Conservation (phyloP, 306 rosid species). For the Prunus davidiana region DNA sequence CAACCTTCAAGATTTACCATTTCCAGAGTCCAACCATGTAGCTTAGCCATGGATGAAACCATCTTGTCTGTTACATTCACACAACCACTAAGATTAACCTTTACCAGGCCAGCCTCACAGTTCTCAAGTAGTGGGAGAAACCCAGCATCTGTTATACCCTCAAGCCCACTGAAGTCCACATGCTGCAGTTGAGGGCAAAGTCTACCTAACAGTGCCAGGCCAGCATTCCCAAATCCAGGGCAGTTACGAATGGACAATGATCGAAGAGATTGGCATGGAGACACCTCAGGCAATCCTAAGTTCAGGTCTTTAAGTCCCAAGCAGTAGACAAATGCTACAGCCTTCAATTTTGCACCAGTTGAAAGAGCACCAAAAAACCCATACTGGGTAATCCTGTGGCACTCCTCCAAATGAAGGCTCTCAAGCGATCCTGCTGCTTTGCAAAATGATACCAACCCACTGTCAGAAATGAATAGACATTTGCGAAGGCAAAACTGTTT, state of each 20-base stretch:
- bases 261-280: constrained; percentile 49
- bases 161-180: constrained; percentile 72
- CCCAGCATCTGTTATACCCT: constrained; percentile 68
- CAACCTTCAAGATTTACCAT: constrained; percentile 74
- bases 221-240: constrained; percentile 72
- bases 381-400: constrained; percentile 82
- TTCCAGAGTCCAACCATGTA: constrained; percentile 69
- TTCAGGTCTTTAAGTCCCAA: constrained; percentile 68
- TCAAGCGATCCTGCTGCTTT: constrained; percentile 67
- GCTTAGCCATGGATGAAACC: constrained; percentile 47
- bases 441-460: constrained; percentile 68
- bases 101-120: constrained; percentile 62
- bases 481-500: constrained; percentile 52
- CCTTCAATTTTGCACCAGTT: constrained; percentile 67
- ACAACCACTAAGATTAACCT: constrained; percentile 72
- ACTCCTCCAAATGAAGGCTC: constrained; percentile 84
- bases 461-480: constrained; percentile 68
- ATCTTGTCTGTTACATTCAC: constrained; percentile 59
- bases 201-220: constrained; percentile 62
- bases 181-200: constrained; percentile 66
- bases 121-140: constrained; percentile 53
- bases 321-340: constrained; percentile 61
- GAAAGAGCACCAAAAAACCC: constrained; percentile 71
- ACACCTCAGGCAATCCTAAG: constrained; percentile 33
- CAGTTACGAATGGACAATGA: constrained; percentile 67